These are phyloP conservation scores for Dionaea muscipula DNA, from an alignment of 179 eudicot species.

Conservation along the genomic window DNA sequence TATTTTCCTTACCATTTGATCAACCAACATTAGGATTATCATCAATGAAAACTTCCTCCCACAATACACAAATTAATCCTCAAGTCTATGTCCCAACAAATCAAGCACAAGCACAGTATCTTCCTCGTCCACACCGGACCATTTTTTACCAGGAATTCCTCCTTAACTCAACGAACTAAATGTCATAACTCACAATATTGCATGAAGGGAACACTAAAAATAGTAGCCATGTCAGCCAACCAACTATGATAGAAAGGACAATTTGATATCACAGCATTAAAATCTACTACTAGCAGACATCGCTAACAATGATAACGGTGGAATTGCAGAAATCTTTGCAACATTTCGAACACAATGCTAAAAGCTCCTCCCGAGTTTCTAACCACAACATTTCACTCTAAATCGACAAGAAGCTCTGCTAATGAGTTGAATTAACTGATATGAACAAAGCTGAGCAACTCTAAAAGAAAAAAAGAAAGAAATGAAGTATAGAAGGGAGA, in stretches of 20 bases:
- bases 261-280: too few species aligned
- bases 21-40: conserved; percentile 94
- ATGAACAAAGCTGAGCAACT: background rate
- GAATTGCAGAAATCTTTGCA: background rate
- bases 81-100: conserved; percentile 91
- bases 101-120: conserved; percentile 90
- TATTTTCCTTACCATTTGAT: conserved; percentile 59
- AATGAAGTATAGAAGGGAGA: background rate
- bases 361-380: too few species aligned
- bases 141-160: conserved; percentile 83
- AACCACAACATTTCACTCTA: background rate
- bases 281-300: too few species aligned
- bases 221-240: too few species aligned
- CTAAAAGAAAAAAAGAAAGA: background rate
- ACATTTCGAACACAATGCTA: background rate
- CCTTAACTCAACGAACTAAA: conserved; percentile 20
- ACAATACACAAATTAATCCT: conserved; percentile 86
- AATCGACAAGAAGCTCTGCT: background rate
- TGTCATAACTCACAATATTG: too few species aligned
- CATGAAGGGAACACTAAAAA: too few species aligned
- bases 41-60: conserved; percentile 79
- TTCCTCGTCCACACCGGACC: conserved; percentile 94
- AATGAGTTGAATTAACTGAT: background rate
- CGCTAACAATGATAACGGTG: background rate
- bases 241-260: too few species aligned